phyloP scores from a whole-genome alignment of 257 asterid genomes.

The Dorcoceras hygrometricum region DNA sequence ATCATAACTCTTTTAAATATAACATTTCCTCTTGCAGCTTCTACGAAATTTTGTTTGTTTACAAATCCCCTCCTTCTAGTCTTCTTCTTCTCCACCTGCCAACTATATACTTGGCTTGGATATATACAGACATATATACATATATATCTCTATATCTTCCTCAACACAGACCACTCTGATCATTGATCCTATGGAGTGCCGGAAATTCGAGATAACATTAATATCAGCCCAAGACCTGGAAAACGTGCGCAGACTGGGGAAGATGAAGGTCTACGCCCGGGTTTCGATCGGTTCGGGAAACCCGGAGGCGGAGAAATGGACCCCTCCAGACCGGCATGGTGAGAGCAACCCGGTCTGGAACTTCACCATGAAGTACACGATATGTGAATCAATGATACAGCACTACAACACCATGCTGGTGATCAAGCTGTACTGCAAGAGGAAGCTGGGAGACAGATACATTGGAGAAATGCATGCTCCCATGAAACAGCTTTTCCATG shows the following conservation, averaged over 20 bases:
- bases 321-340: slow-evolving; percentile 61
- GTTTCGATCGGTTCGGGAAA: slow-evolving; percentile 44
- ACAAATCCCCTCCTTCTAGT: neutral
- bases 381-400: slow-evolving; percentile 45
- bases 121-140: no score
- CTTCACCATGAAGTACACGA: slow-evolving; percentile 43
- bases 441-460: slow-evolving; percentile 68
- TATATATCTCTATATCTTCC: no score
- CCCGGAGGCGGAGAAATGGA: slow-evolving; percentile 32
- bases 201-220: slow-evolving; percentile 41
- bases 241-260: slow-evolving; percentile 41
- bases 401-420: slow-evolving; percentile 47
- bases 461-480: slow-evolving; percentile 60
- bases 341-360: slow-evolving; percentile 75
- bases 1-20: no score
- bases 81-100: neutral
- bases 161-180: neutral
- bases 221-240: slow-evolving; percentile 62
- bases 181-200: slow-evolving; percentile 33
- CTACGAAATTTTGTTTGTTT: neutral
- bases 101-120: no score
- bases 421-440: slow-evolving; percentile 57
- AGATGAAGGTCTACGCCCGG: slow-evolving; percentile 64
- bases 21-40: neutral
- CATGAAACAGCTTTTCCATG: slow-evolving; percentile 59